Conservation (phyloP, 225 moss, liverwort and hornwort genomes). For the Physcomitrellopsis africana region DNA sequence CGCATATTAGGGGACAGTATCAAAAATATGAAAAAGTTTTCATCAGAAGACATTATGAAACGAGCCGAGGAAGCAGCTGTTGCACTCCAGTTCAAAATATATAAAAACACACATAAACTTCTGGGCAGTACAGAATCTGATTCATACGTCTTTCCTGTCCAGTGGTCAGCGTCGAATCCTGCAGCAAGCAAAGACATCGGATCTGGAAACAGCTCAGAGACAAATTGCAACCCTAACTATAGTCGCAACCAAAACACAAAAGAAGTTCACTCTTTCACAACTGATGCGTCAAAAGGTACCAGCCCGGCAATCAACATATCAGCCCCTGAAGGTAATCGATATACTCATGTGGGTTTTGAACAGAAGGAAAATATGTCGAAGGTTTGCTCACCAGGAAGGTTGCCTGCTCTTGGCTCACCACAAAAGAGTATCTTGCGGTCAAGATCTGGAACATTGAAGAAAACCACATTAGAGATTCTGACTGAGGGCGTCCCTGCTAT, state of each 20-base stretch:
- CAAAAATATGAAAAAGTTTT: constrained; percentile 63
- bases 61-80: constrained; percentile 87
- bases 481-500: constrained; percentile 50
- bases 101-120: constrained; percentile 56
- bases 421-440: constrained; percentile 14
- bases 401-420: constrained; percentile 16
- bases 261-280: background rate
- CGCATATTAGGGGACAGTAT: constrained; percentile 70
- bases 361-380: constrained; percentile 15
- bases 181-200: constrained; percentile 29
- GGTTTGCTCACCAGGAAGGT: constrained; percentile 31
- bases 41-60: constrained; percentile 57
- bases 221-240: constrained; percentile 32
- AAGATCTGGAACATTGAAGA: constrained; percentile 37
- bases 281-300: background rate
- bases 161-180: constrained; percentile 30
- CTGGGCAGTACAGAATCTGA: constrained; percentile 60
- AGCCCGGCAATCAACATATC: constrained; percentile 29
- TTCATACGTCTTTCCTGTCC: constrained; percentile 28
- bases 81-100: constrained; percentile 77
- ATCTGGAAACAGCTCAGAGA: constrained; percentile 27
- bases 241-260: constrained; percentile 19
- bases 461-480: constrained; percentile 35
- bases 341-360: constrained; percentile 1
- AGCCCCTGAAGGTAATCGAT: background rate